Base-by-base conservation (phyloP, 805 yeast genomes). In the Sugiyamaella floridensis region DNA sequence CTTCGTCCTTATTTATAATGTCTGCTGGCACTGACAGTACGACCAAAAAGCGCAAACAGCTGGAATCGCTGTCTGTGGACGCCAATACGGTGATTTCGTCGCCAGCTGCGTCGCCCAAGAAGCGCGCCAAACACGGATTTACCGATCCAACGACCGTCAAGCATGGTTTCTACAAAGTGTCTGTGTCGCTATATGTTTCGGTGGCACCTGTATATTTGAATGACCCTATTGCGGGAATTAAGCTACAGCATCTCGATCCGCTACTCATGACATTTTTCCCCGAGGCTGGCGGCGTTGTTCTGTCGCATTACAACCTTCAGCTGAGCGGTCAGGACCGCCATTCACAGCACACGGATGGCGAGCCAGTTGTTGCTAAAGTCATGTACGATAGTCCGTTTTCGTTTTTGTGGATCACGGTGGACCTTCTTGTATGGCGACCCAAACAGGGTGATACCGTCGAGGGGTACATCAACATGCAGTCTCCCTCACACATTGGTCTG, bases 401-500 rank as follows among this genome's bases (percentile, higher is more conserved):
- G 28, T 93, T 86, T 68, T 65, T 86, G 49, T 93, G 99, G 98
- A 76, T 88, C 45, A 72, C 80, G 3, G 95, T 85, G 8, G 93
- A 89, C 50, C 75, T 93, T 47, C 75, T 89, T 52, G 79, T 89
- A 47, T 93, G 99, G 98, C 81, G 78, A 62, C 99, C 99, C 4
- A 80, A 80, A 61, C 74, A 81, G n/a, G 97, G 95, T 3, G 97
- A 93, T 64, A 71, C 76, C 1, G 71, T 93, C 16, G 95, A 90
- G 67, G 99, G 99, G 11, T 78, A 82, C 74, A 78, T 85, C 51
- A 89, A 88, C 72, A 83, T 92, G 80, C 97, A 92, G 72, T 84
- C 96, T 2, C 96, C 95, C 15, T 85, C 96, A 7, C 99, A 93
- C 66, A 85, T 93, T 62, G 98, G 97, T 55, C 74, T 93, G 55